Evolutionary conservation across 108 stramenopile species (phyloP).

Genomic region (Fragilaria radians): DNA sequence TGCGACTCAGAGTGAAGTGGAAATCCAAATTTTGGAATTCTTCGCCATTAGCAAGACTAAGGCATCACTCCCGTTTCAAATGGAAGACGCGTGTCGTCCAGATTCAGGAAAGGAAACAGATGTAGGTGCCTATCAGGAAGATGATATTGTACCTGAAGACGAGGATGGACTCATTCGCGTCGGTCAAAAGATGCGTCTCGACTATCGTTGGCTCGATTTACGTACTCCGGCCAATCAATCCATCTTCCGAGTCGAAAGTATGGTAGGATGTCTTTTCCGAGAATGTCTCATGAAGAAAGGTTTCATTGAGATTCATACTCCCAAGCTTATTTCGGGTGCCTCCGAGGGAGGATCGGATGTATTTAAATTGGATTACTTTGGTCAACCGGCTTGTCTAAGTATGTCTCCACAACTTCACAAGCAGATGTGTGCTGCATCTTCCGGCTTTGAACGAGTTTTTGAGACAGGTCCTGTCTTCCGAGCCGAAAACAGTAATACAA

Average conservation of each 20-base stretch:
- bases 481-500: constrained; percentile 97
- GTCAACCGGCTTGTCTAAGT: constrained; percentile 89
- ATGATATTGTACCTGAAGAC: constrained; percentile 57
- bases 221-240: constrained; percentile 98
- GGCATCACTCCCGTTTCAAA: constrained; percentile 87
- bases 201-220: constrained; percentile 96
- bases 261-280: constrained; percentile 93
- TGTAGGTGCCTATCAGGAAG: constrained; percentile 69
- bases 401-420: constrained; percentile 99
- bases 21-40: constrained; percentile 82
- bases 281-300: constrained; percentile 82
- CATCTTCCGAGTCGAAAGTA: constrained; percentile 94
- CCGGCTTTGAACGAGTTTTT: constrained; percentile 97
- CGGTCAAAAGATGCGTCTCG: constrained; percentile 87
- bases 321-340: constrained; percentile 96
- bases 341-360: constrained; percentile 96
- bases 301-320: constrained; percentile 97
- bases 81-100: constrained; percentile 96
- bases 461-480: constrained; percentile 99
- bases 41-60: constrained; percentile 86
- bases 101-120: constrained; percentile 74
- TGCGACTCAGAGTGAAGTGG: constrained; percentile 91
- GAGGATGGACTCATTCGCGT: constrained; percentile 70
- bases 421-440: constrained; percentile 96
- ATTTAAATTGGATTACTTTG: constrained; percentile 97